These are phyloP conservation scores for Calonectria pauciramosa DNA, from an alignment of 2,329 filamentous ascomycete genomes.

Conservation along the genomic window DNA sequence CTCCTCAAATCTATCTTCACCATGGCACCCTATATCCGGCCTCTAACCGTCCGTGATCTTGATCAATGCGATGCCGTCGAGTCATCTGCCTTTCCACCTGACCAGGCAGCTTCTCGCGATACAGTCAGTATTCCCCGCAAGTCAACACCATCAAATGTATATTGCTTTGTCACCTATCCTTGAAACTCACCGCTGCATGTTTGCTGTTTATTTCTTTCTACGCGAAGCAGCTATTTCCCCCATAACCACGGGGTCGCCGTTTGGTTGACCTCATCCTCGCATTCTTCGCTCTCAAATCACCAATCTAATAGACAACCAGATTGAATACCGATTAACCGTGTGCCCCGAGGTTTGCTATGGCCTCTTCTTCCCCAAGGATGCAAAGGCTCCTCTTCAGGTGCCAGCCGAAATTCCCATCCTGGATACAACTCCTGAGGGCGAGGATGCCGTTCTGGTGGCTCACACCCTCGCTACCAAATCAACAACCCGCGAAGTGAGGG, in stretches of 20 bases:
- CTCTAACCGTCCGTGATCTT: conserved; percentile 40
- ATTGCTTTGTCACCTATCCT: background rate
- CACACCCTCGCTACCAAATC: conserved; percentile 48
- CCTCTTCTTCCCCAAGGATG: conserved; percentile 34
- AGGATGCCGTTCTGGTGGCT: conserved; percentile 39
- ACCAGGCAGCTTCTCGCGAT: conserved; percentile 46
- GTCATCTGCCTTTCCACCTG: conserved; percentile 46
- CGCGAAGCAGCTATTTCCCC: background rate
- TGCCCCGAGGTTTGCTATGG: conserved; percentile 47
- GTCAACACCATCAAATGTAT: background rate
- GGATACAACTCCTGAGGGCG: background rate
- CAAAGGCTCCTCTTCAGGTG: conserved; percentile 11
- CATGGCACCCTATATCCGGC: conserved; percentile 44
- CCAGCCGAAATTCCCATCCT: conserved; percentile 29
- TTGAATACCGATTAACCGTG: conserved; percentile 46
- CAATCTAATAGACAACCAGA: conserved; percentile 34
- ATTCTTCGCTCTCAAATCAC: background rate
- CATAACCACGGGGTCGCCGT: background rate
- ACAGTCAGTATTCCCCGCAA: conserved; percentile 38
- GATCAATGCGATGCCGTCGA: conserved; percentile 43
- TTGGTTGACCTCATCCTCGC: background rate
- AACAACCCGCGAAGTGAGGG: conserved; percentile 32
- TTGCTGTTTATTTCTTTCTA: background rate
- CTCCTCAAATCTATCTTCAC: background rate
- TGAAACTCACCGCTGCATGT: background rate